Percentiles rank a stretch among this genome's conserved stretches.
Evolutionary conservation across 345 rosid genomes (phyloP).

Genomic region (Bruguiera parviflora): DNA sequence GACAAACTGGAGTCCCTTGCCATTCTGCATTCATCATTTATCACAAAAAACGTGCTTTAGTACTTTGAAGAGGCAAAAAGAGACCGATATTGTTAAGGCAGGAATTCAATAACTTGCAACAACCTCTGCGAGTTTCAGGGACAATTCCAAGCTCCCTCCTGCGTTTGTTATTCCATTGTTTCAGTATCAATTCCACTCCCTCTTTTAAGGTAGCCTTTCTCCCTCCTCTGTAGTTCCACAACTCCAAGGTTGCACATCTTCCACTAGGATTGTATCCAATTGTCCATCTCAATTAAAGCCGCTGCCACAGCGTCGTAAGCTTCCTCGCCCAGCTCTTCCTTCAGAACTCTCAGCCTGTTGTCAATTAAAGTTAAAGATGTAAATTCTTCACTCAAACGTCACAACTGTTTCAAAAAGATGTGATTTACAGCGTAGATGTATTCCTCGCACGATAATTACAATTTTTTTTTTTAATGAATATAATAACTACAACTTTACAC

Average conservation of each 20-base stretch:
- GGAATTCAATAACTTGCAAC: not conserved
- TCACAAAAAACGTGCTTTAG: too few species aligned
- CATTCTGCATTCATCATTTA: too few species aligned
- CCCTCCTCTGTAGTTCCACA: slow-evolving; percentile 70
- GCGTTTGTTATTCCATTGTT: slow-evolving; percentile 50
- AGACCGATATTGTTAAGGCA: too few species aligned
- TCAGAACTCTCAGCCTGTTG: slow-evolving; percentile 56
- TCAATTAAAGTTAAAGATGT: slow-evolving; percentile 21
- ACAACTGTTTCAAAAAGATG: too few species aligned
- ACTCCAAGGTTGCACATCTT: slow-evolving; percentile 65
- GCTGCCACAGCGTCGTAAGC: slow-evolving; percentile 53
- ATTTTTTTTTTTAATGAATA: too few species aligned
- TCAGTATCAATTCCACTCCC: slow-evolving; percentile 52
- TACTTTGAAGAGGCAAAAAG: too few species aligned
- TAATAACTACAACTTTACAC: too few species aligned
- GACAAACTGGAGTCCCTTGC: too few species aligned
- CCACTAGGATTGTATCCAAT: slow-evolving; percentile 93
- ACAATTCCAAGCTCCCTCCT: slow-evolving; percentile 21
- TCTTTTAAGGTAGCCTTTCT: slow-evolving; percentile 67
- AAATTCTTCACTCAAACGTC: too few species aligned
- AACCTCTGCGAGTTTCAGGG: not conserved
- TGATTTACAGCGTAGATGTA: too few species aligned
- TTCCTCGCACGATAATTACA: too few species aligned
- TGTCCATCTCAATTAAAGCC: slow-evolving; percentile 54
- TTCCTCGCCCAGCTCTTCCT: slow-evolving; percentile 53